Conservation (phyloP, 305 asterid species). For the Fraxinus paxiana region DNA sequence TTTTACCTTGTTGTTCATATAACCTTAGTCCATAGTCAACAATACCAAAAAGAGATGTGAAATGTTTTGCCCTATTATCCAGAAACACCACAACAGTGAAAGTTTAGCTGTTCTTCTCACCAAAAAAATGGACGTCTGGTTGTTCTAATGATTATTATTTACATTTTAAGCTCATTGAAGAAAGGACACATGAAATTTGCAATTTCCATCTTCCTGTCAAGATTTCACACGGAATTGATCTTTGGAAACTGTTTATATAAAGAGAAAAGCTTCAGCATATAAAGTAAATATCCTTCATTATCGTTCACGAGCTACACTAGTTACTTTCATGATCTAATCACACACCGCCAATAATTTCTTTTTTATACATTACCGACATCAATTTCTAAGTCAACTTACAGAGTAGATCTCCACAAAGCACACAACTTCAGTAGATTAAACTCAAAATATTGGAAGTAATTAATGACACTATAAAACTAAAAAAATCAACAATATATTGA, state of each 20-base stretch:
- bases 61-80: not conserved
- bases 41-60: not conserved
- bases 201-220: not conserved
- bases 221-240: not conserved
- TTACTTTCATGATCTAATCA: not conserved
- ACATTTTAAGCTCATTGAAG: not conserved
- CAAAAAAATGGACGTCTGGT: not conserved
- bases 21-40: not conserved
- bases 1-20: not conserved
- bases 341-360: not conserved
- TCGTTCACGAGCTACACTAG: not conserved
- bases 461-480: not conserved
- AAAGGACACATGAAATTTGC: not conserved
- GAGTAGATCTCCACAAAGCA: conserved; percentile 26
- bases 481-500: not conserved
- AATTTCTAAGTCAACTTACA: conserved; percentile 19
- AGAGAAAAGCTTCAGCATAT: not conserved
- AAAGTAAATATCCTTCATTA: not conserved
- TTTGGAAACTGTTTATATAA: not conserved
- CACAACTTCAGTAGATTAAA: conserved; percentile 1
- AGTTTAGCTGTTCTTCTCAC: not conserved
- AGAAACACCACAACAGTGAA: not conserved
- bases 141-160: not conserved
- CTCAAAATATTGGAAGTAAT: not conserved
- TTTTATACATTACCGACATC: conserved; percentile 10